Evolutionary conservation across 2,329 filamentous ascomycete species (phyloP).

Genomic region (Colletotrichum lentis): DNA sequence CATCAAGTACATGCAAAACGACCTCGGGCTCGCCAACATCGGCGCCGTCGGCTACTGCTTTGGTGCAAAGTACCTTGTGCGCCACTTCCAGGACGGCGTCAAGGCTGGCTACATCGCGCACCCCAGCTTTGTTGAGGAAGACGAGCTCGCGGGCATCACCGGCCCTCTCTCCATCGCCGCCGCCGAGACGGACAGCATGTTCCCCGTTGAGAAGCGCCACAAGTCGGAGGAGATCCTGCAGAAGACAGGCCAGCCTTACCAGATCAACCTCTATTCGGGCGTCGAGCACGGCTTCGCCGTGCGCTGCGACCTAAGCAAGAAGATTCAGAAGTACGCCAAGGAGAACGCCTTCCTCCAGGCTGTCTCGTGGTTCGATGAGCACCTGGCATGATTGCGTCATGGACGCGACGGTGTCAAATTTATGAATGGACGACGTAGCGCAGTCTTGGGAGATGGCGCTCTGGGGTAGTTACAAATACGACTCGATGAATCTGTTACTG

Average conservation of each 20-base stretch:
- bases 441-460: too few species aligned
- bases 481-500: background rate
- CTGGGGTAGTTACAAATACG: background rate
- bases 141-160: constrained; percentile 71
- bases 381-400: constrained; percentile 51
- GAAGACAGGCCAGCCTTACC: constrained; percentile 68
- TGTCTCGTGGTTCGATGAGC: constrained; percentile 77
- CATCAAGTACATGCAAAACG: constrained; percentile 65
- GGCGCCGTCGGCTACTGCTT: constrained; percentile 79
- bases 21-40: constrained; percentile 65
- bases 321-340: constrained; percentile 72
- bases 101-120: constrained; percentile 78
- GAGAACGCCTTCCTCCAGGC: constrained; percentile 84
- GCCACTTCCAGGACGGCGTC: constrained; percentile 71
- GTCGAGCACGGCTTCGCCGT: constrained; percentile 80
- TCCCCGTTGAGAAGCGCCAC: constrained; percentile 70
- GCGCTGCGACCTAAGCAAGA: constrained; percentile 67
- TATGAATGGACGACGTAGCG: constrained; percentile 1
- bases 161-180: constrained; percentile 74
- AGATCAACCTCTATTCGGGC: constrained; percentile 78
- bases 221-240: constrained; percentile 70
- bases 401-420: background rate
- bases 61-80: constrained; percentile 76
- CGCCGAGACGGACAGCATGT: constrained; percentile 71
- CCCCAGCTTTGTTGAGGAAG: constrained; percentile 75